Conservation (phyloP, 1,139 yeast species). For the Wickerhamomyces sp. region DNA sequence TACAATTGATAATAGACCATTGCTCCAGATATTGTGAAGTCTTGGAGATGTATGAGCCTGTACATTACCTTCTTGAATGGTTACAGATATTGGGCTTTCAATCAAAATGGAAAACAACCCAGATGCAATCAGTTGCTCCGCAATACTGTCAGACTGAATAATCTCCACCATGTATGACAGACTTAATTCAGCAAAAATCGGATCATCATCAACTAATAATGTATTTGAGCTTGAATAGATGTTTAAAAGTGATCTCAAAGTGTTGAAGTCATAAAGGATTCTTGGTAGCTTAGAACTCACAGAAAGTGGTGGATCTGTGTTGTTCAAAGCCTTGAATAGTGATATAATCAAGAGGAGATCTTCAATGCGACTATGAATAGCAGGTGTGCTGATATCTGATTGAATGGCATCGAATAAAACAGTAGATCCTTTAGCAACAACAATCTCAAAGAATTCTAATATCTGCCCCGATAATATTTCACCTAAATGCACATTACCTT, state of each 20-base stretch:
- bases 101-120: slow-evolving; percentile 70
- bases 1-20: slow-evolving; percentile 71
- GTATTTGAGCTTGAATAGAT: slow-evolving; percentile 67
- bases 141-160: slow-evolving; percentile 56
- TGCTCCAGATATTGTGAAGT: slow-evolving; percentile 74
- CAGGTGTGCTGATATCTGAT: slow-evolving; percentile 39
- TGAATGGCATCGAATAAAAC: slow-evolving; percentile 54
- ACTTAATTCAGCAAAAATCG: slow-evolving; percentile 68
- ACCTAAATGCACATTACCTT: slow-evolving; percentile 37
- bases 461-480: slow-evolving; percentile 49
- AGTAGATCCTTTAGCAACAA: slow-evolving; percentile 57
- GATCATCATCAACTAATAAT: slow-evolving; percentile 57
- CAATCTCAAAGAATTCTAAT: slow-evolving; percentile 50
- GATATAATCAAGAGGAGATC: slow-evolving; percentile 64
- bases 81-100: slow-evolving; percentile 68
- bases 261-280: slow-evolving; percentile 52
- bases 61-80: slow-evolving; percentile 63
- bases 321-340: slow-evolving; percentile 53
- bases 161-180: slow-evolving; percentile 68
- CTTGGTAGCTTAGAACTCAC: slow-evolving; percentile 50
- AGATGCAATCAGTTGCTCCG: slow-evolving; percentile 57
- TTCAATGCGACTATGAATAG: slow-evolving; percentile 46
- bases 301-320: slow-evolving; percentile 45
- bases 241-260: slow-evolving; percentile 58
- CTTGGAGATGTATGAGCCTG: slow-evolving; percentile 46